phyloP scores from a whole-genome alignment of 2,329 filamentous ascomycete genomes.

The Coniochaeta sp. region DNA sequence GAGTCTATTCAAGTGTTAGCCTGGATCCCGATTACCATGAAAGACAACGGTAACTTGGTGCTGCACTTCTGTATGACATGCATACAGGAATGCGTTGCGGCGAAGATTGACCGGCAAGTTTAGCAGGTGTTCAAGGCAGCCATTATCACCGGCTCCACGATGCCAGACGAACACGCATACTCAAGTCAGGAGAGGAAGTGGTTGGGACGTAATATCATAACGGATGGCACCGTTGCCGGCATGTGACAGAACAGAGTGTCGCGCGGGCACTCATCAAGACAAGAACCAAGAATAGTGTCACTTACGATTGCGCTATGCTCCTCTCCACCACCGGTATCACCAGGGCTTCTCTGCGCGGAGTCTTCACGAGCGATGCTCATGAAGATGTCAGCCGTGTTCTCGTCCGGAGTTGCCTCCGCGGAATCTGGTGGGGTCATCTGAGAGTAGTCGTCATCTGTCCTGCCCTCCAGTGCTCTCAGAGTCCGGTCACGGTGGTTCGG shows the following conservation, averaged over 20 bases:
- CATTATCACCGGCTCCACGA: neutral
- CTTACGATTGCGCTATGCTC: conserved; percentile 39
- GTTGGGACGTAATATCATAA: neutral
- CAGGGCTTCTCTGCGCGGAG: conserved; percentile 26
- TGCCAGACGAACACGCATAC: neutral
- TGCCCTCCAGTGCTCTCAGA: conserved; percentile 43
- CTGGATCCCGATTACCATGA: neutral
- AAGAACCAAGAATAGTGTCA: conserved; percentile 14
- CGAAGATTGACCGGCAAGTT: neutral
- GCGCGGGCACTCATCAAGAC: too few relatives aligned
- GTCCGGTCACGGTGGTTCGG: conserved; percentile 39
- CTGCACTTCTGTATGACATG: neutral
- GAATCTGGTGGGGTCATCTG: conserved; percentile 34
- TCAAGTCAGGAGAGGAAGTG: neutral
- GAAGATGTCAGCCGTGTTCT: conserved; percentile 52
- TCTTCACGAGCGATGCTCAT: conserved; percentile 52
- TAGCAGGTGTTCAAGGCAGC: neutral
- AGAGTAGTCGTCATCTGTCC: conserved; percentile 25
- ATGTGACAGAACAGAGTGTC: neutral
- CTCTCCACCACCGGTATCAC: conserved; percentile 24
- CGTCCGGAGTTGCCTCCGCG: conserved; percentile 30
- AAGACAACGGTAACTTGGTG: neutral
- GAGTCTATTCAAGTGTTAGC: conserved; percentile 32
- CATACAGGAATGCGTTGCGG: neutral
- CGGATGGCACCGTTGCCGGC: neutral